A percentile compares a stretch with the other conserved stretches of the same genome.
These are phyloP conservation scores for Cystobasidium ongulense DNA, from an alignment of 768 basidiomycete genomes.

Conservation along the genomic window DNA sequence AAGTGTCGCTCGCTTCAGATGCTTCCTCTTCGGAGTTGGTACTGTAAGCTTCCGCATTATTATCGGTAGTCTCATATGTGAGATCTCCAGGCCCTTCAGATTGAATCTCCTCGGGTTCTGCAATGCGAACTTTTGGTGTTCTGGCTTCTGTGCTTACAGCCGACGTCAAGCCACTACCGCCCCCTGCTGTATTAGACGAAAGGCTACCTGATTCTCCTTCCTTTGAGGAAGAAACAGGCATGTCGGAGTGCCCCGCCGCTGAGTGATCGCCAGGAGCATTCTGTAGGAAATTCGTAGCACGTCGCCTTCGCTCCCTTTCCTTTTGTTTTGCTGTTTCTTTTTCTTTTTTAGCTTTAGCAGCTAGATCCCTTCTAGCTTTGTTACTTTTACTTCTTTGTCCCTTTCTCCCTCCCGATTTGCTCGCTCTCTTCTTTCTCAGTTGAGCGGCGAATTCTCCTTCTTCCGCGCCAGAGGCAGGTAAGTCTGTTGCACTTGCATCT, in stretches of 20 bases:
- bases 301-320: constrained; percentile 12
- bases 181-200: background rate
- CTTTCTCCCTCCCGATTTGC: constrained; percentile 11
- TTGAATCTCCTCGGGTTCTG: background rate
- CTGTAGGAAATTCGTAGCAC: background rate
- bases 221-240: background rate
- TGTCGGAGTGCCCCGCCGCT: background rate
- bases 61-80: background rate
- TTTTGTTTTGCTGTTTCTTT: constrained; percentile 22
- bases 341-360: constrained; percentile 10
- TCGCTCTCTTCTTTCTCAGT: background rate
- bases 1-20: background rate
- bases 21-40: background rate
- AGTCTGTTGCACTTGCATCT: constrained; percentile 1
- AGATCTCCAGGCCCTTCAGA: background rate
- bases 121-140: background rate
- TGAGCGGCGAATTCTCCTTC: background rate
- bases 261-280: background rate
- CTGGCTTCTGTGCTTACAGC: background rate
- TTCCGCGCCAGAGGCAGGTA: background rate
- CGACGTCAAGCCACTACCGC: background rate
- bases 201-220: background rate
- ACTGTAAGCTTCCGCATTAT: constrained; percentile 1
- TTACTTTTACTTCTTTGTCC: constrained; percentile 5
- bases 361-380: constrained; percentile 5